Conservation (phyloP, 2,329 filamentous ascomycete species). For the Neocucurbitaria cava region DNA sequence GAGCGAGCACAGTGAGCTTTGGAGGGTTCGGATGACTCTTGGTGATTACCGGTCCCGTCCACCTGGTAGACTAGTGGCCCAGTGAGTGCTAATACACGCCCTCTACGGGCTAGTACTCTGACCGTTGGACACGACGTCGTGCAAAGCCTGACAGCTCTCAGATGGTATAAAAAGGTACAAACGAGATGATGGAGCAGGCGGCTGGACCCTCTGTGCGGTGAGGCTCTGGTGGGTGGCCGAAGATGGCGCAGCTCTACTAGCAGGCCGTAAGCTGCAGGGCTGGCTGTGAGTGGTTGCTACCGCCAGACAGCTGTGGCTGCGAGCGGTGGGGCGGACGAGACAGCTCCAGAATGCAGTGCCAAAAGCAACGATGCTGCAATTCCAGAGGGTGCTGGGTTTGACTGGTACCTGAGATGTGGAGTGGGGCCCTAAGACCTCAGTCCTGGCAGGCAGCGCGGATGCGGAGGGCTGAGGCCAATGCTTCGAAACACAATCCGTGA, state of each 20-base stretch:
- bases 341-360: conserved; percentile 28
- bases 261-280: conserved; percentile 39
- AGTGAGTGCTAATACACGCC: conserved; percentile 40
- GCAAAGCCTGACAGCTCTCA: conserved; percentile 40
- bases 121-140: conserved; percentile 44
- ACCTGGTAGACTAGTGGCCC: conserved; percentile 41
- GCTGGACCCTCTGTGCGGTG: conserved; percentile 31
- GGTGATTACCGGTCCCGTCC: conserved; percentile 43
- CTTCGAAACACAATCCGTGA: conserved; percentile 45
- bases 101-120: conserved; percentile 34
- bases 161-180: conserved; percentile 25
- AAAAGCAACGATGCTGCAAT: conserved; percentile 28
- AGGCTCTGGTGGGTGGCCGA: conserved; percentile 37
- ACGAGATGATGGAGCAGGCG: conserved; percentile 24
- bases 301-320: conserved; percentile 23
- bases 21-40: conserved; percentile 37
- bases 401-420: conserved; percentile 31
- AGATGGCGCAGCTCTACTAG: conserved; percentile 38
- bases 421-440: conserved; percentile 39
- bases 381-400: conserved; percentile 26
- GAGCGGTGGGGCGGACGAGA: conserved; percentile 28
- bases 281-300: conserved; percentile 24
- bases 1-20: conserved; percentile 32
- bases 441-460: conserved; percentile 39
- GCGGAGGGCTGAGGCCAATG: conserved; percentile 43